Percentiles rank a stretch among this genome's conserved stretches.
Conservation (phyloP, 192 early-diverging fungal species). For the Pilaira anomala region DNA sequence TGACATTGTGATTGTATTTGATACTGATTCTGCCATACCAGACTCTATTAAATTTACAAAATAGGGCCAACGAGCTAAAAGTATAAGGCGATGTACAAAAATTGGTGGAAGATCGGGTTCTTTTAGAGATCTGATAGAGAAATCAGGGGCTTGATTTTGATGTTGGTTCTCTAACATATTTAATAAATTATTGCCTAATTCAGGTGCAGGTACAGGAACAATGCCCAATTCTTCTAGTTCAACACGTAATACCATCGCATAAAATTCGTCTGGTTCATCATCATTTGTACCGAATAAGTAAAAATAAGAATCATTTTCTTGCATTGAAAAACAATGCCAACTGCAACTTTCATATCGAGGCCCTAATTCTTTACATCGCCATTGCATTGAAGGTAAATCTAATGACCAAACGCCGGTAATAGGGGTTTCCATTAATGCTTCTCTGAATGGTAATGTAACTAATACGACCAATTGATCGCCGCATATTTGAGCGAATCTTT, state of each 20-base stretch:
- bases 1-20: conserved; percentile 43
- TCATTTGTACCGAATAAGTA: conserved; percentile 53
- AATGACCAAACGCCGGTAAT: conserved; percentile 58
- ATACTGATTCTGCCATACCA: conserved; percentile 53
- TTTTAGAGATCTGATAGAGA: conserved; percentile 41
- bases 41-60: conserved; percentile 53
- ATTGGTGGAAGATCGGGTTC: conserved; percentile 35
- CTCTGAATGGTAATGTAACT: conserved; percentile 7
- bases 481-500: conserved; percentile 62
- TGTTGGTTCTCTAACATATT: conserved; percentile 29
- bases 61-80: conserved; percentile 63
- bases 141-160: conserved; percentile 38
- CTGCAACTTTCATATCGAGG: conserved; percentile 29
- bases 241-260: conserved; percentile 47
- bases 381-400: conserved; percentile 53
- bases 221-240: conserved; percentile 59
- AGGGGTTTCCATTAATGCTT: background rate
- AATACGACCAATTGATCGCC: conserved; percentile 58
- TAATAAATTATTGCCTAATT: conserved; percentile 48
- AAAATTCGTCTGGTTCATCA: conserved; percentile 59
- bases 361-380: conserved; percentile 44
- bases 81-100: conserved; percentile 53
- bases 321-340: conserved; percentile 66
- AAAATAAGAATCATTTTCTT: conserved; percentile 43
- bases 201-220: conserved; percentile 44